Evolutionary conservation across 1,284 basidiomycete genomes (phyloP), one percentile per base, ranked within the genome.

Genomic region (Cutaneotrichosporon spelunceum): DNA sequence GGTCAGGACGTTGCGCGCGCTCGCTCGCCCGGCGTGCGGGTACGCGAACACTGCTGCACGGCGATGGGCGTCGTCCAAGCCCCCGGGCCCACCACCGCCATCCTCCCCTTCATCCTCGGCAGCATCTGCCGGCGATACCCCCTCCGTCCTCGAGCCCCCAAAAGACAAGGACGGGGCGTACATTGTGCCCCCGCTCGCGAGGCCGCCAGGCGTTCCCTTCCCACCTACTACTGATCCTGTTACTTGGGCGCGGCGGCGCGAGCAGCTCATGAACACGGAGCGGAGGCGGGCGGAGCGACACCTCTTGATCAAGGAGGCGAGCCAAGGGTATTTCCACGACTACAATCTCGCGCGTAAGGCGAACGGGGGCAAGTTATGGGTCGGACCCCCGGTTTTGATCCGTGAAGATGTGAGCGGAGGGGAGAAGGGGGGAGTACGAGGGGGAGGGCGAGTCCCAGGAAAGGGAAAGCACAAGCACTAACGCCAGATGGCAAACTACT

Each of bases 311-410:
- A 88, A 91, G 70, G 87, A 94, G 79, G 90, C 88, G 0, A 85
- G 86, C 16, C 88, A 88, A 70, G 93, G 93, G 0, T 96, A 98
- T 77, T 98, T 93, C 72, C 84, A 90, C 67, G 95, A 98, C 73
- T 83, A 90, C 61, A 91, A 92, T 71, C 86, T 87, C 68, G 88
- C 91, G 19, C 82, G 88, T 57, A 84, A 84, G 42, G 71, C 68
- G 19, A 71, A 70, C 26, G 93, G 93, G 9, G 95, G 95, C 23
- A 99, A 99, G 81, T 89, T 90, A 11, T 99, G 93, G 93, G 85
- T 94, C 59, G 93, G 91, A 14, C 94, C 94, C 0, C 86, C 84
- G 26, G 90, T 91, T 13, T 83, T 97, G 65, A 93, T 98, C 69
- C 85, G 87, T 27, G 89, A 92, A 79, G 90, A 94, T 70, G 93